phyloP scores from a whole-genome alignment of 2,329 filamentous ascomycete species.

The Fusarium sp. region DNA sequence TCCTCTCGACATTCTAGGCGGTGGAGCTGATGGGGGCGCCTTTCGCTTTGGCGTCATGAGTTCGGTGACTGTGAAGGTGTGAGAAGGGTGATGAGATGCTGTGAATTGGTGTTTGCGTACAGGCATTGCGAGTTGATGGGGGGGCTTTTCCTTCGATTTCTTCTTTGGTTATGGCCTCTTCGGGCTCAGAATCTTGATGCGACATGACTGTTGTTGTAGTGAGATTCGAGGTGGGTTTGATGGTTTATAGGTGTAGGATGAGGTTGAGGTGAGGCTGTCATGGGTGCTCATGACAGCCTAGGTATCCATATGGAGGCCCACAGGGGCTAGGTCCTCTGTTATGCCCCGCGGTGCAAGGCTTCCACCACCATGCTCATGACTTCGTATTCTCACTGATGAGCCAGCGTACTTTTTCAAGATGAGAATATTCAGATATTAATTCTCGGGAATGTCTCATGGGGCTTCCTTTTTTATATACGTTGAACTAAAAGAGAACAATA shows the following conservation, averaged over 20 bases:
- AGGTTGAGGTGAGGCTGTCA: constrained; percentile 6
- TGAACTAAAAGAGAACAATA: too few species aligned
- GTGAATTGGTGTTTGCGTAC: constrained; percentile 43
- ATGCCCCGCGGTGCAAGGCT: too few species aligned
- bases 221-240: background rate
- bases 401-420: too few species aligned
- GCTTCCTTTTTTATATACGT: too few species aligned
- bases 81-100: background rate
- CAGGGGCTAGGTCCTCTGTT: too few species aligned
- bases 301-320: background rate
- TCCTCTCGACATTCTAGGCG: constrained; percentile 29
- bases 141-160: constrained; percentile 52
- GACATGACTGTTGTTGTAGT: constrained; percentile 27
- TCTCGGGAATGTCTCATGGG: too few species aligned
- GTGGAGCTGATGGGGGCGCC: constrained; percentile 35
- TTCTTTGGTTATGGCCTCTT: constrained; percentile 56
- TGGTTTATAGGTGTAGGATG: background rate
- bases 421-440: too few species aligned
- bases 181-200: constrained; percentile 40
- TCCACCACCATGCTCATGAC: too few species aligned
- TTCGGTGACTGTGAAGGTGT: constrained; percentile 33
- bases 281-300: constrained; percentile 13
- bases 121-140: constrained; percentile 53
- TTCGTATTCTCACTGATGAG: too few species aligned
- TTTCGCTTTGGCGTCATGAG: constrained; percentile 53